Evolutionary conservation across 148 eudicot species (phyloP).

Genomic region (Drosera capensis): DNA sequence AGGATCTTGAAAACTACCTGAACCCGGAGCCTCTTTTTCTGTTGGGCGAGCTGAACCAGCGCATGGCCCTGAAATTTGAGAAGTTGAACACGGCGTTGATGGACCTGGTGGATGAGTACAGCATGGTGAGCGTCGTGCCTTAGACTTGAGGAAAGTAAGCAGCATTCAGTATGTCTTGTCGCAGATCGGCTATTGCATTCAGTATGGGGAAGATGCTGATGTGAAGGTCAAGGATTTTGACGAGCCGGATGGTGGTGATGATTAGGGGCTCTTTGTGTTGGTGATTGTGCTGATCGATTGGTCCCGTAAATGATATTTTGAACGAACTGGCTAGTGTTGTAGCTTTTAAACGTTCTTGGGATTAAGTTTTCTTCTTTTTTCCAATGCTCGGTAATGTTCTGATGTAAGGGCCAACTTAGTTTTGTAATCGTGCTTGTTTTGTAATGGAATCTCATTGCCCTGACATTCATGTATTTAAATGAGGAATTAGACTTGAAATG

Average conservation of each 20-base stretch:
- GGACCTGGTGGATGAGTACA: conserved; percentile 73
- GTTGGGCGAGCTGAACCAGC: conserved; percentile 52
- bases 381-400: no score
- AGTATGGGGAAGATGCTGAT: conserved; percentile 88
- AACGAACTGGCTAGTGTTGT: no score
- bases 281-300: no score
- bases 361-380: no score
- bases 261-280: not conserved
- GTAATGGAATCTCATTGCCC: no score
- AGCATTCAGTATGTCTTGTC: conserved; percentile 65
- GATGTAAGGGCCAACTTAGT: no score
- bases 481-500: no score
- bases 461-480: no score
- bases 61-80: conserved; percentile 73
- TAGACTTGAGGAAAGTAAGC: conserved; percentile 72
- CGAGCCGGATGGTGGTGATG: conserved; percentile 41
- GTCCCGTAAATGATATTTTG: no score
- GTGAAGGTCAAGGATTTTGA: conserved; percentile 85
- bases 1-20: conserved; percentile 63
- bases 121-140: conserved; percentile 90
- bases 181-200: conserved; percentile 56
- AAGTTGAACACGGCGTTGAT: conserved; percentile 81
- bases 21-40: conserved; percentile 54
- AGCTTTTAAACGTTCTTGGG: no score
- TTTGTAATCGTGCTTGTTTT: no score